phyloP scores from a whole-genome alignment of 768 basidiomycete species.

The Strobilomyces echinocephalus region DNA sequence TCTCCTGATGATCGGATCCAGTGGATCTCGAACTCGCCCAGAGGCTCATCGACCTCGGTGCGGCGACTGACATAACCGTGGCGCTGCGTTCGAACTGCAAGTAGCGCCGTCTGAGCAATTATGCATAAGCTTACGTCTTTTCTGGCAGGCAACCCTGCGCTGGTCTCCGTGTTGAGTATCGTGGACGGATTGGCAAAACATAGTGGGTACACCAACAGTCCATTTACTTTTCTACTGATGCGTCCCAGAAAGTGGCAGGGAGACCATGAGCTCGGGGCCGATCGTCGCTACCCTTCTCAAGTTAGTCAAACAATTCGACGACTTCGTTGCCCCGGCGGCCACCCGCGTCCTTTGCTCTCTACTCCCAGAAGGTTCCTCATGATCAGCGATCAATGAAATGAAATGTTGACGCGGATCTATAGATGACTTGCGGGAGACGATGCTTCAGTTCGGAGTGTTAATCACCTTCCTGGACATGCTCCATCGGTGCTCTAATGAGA shows the following conservation, averaged over 20 bases:
- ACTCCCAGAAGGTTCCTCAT: constrained; percentile 18
- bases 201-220: constrained; percentile 1
- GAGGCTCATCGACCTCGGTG: constrained; percentile 13
- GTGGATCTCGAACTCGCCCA: constrained; percentile 12
- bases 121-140: not conserved
- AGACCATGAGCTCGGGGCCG: constrained; percentile 1
- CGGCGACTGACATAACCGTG: constrained; percentile 15
- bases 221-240: not conserved
- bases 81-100: constrained; percentile 17
- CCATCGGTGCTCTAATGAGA: constrained; percentile 16
- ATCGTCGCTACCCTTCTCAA: constrained; percentile 16
- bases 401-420: not conserved
- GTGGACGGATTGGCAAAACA: constrained; percentile 14
- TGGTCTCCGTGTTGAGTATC: constrained; percentile 22
- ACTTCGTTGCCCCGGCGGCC: constrained; percentile 28
- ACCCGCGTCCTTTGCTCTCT: constrained; percentile 22
- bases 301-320: constrained; percentile 20
- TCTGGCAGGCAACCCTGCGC: constrained; percentile 13
- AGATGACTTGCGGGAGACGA: constrained; percentile 20
- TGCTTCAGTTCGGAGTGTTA: constrained; percentile 15
- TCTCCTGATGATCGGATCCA: not conserved
- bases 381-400: not conserved
- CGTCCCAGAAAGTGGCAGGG: constrained; percentile 5
- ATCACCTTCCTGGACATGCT: constrained; percentile 19
- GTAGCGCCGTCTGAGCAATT: not conserved